Conservation (phyloP, 805 yeast genomes). For the Candida endomychidarum region DNA sequence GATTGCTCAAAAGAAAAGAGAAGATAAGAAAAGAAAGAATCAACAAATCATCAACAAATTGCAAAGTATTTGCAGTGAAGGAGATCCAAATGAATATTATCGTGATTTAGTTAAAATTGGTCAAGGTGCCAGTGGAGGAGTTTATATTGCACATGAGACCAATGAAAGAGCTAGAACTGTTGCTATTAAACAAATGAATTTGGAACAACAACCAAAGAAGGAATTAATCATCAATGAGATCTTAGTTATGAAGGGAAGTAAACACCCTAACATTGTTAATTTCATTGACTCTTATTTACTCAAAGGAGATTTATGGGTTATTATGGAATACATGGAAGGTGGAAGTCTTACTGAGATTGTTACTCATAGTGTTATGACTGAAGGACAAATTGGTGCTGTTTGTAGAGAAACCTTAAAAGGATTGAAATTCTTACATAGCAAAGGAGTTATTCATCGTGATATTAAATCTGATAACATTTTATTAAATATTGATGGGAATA, state of each 20-base stretch:
- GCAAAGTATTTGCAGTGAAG: conserved; percentile 73
- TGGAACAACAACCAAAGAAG: conserved; percentile 92
- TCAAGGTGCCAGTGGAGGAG: conserved; percentile 98
- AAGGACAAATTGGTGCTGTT: conserved; percentile 93
- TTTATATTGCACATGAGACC: conserved; percentile 76
- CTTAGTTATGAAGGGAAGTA: conserved; percentile 89
- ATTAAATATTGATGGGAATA: conserved; percentile 78
- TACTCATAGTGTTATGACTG: conserved; percentile 84
- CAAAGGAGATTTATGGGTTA: conserved; percentile 87
- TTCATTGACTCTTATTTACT: conserved; percentile 82
- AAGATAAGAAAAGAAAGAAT: conserved; percentile 71
- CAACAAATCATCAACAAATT: conserved; percentile 70
- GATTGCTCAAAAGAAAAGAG: conserved; percentile 66
- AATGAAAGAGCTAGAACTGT: conserved; percentile 54
- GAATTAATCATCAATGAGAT: conserved; percentile 94
- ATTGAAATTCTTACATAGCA: conserved; percentile 79
- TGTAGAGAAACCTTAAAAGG: conserved; percentile 90
- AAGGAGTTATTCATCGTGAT: conserved; percentile 94
- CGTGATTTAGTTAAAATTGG: conserved; percentile 80
- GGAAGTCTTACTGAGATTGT: conserved; percentile 96
- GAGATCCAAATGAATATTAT: conserved; percentile 77
- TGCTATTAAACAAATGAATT: conserved; percentile 95
- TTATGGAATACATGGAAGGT: conserved; percentile 99
- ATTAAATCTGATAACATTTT: conserved; percentile 93
- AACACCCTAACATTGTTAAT: conserved; percentile 90